Conservation (phyloP, 805 yeast genomes). For the Barnettozyma siamensis region DNA sequence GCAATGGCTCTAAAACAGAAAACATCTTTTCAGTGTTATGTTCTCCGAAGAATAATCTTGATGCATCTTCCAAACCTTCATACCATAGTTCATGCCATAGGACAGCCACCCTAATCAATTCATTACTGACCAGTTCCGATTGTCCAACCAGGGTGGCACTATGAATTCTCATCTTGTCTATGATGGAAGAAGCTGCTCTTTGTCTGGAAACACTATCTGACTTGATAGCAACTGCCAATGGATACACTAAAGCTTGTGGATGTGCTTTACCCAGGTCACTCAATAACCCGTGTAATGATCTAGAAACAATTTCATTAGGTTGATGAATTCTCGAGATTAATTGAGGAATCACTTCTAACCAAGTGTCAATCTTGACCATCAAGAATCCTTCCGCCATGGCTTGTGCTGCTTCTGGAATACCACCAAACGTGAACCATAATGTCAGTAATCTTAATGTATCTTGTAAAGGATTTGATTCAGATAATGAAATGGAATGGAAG, state of each 20-base stretch:
- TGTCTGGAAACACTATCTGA: conserved; percentile 88
- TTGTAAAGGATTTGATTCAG: conserved; percentile 82
- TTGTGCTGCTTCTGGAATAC: conserved; percentile 81
- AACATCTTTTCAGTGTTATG: conserved; percentile 94
- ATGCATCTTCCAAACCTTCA: conserved; percentile 95
- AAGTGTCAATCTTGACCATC: conserved; percentile 83
- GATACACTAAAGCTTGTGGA: conserved; percentile 95
- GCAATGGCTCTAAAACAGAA: conserved; percentile 83
- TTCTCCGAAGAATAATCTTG: conserved; percentile 87
- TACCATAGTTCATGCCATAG: conserved; percentile 98
- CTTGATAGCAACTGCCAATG: conserved; percentile 91
- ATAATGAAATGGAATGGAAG: conserved; percentile 87
- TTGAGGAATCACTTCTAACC: conserved; percentile 96
- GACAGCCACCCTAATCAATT: conserved; percentile 89
- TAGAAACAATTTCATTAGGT: conserved; percentile 79
- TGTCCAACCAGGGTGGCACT: conserved; percentile 83
- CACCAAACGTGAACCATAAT: conserved; percentile 95
- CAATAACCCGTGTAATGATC: conserved; percentile 70
- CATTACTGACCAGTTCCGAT: conserved; percentile 90
- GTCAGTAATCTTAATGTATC: conserved; percentile 88
- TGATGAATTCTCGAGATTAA: conserved; percentile 94
- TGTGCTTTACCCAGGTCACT: conserved; percentile 91
- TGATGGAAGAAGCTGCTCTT: conserved; percentile 84
- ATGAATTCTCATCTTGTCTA: conserved; percentile 88
- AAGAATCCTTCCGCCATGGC: conserved; percentile 89